Conservation (phyloP, 257 asterid species). For the Linderniella brevidens region DNA sequence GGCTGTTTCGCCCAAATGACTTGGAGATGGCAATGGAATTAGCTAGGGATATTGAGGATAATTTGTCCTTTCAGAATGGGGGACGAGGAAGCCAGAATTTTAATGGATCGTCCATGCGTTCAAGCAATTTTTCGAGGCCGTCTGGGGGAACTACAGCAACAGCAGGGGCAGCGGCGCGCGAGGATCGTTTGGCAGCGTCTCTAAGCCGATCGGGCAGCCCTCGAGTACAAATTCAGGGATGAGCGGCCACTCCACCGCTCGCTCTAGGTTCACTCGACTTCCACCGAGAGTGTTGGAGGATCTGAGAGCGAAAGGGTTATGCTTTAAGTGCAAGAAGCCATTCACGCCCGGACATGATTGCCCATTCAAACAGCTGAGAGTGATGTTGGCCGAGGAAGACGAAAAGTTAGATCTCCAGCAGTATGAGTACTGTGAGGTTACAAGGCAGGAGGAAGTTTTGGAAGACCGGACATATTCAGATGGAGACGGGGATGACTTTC, state of each 20-base stretch:
- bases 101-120: not conserved
- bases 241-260: not conserved
- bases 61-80: not conserved
- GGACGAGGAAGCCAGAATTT: not conserved
- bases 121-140: not conserved
- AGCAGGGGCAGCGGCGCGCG: not conserved
- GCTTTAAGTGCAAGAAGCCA: not conserved
- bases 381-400: not conserved
- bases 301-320: not conserved
- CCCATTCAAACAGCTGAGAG: slow-evolving; percentile 1
- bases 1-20: no score
- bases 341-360: not conserved
- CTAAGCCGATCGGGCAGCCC: no score
- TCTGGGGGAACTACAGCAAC: not conserved
- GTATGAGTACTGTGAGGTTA: no score
- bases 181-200: not conserved
- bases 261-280: not conserved
- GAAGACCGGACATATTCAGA: no score
- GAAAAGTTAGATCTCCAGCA: not conserved
- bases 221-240: not conserved
- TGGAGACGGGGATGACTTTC: not conserved
- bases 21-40: no score
- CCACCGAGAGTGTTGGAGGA: not conserved
- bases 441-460: no score
- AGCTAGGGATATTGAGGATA: no score